Percentiles rank a stretch among this genome's conserved stretches.
Evolutionary conservation across 2,329 filamentous ascomycete species (phyloP).

Genomic region (Fusarium sp.): DNA sequence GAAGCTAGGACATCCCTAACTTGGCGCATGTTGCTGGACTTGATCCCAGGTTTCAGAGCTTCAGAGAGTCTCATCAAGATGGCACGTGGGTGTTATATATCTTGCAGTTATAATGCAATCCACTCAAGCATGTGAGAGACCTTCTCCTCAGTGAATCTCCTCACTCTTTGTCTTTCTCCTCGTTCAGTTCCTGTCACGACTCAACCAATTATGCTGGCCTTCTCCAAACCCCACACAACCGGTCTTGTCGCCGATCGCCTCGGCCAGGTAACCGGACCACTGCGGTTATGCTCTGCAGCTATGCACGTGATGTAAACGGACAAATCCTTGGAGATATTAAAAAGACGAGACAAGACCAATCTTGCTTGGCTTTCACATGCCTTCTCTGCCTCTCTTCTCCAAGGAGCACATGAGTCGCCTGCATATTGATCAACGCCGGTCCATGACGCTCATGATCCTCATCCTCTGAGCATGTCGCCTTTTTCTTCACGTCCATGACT

Average conservation of each 20-base stretch:
- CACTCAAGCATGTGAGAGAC: slow-evolving; percentile 32
- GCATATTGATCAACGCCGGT: slow-evolving; percentile 19
- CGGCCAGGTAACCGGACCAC: slow-evolving; percentile 36
- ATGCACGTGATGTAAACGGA: slow-evolving; percentile 29
- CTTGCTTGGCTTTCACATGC: slow-evolving; percentile 35
- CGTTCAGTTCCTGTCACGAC: neutral
- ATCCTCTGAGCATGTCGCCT: slow-evolving; percentile 28
- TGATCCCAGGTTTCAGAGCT: slow-evolving; percentile 23
- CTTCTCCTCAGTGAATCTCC: slow-evolving; percentile 20
- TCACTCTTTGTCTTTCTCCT: slow-evolving; percentile 11
- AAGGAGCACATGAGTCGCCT: slow-evolving; percentile 33
- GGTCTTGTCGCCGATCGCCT: slow-evolving; percentile 42
- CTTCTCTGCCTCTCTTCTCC: neutral
- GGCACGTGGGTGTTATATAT: slow-evolving; percentile 17
- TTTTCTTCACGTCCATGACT: slow-evolving; percentile 36
- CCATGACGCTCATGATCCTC: slow-evolving; percentile 32
- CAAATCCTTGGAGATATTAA: neutral
- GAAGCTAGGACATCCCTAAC: slow-evolving; percentile 12
- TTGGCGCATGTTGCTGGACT: slow-evolving; percentile 22
- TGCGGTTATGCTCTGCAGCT: neutral
- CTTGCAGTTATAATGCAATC: neutral
- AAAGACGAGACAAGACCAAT: neutral
- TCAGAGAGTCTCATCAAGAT: slow-evolving; percentile 1
- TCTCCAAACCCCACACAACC: slow-evolving; percentile 38
- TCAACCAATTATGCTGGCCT: slow-evolving; percentile 26